These are phyloP conservation scores for Carallia brachiata DNA, from an alignment of 345 rosid species.

Conservation along the genomic window DNA sequence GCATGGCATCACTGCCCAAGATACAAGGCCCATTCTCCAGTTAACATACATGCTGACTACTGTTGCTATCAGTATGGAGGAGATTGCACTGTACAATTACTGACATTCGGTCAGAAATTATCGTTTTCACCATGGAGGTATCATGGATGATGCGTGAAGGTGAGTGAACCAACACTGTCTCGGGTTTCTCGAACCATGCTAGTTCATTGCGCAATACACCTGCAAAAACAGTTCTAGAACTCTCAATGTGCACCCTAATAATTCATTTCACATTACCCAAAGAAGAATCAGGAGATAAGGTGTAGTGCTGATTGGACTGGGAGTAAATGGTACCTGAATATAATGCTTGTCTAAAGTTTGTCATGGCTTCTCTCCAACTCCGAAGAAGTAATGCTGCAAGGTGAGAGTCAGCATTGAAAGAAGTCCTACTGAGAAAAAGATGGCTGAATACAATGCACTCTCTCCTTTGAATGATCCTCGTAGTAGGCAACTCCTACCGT, in stretches of 20 bases:
- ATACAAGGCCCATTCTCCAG: constrained; percentile 66
- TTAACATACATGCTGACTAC: constrained; percentile 47
- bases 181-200: constrained; percentile 63
- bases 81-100: constrained; percentile 61
- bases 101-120: constrained; percentile 68
- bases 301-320: neutral
- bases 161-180: constrained; percentile 45
- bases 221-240: constrained; percentile 14
- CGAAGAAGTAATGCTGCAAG: constrained; percentile 66
- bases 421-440: constrained; percentile 45
- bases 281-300: neutral
- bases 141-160: constrained; percentile 49
- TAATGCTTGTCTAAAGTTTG: constrained; percentile 49
- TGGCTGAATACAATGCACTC: constrained; percentile 47
- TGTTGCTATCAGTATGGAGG: constrained; percentile 65
- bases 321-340: constrained; percentile 42
- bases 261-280: neutral
- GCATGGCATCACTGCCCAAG: constrained; percentile 86
- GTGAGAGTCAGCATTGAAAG: constrained; percentile 51
- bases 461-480: constrained; percentile 28
- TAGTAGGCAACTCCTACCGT: constrained; percentile 58
- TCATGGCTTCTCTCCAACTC: constrained; percentile 71
- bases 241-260: neutral
- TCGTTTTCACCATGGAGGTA: constrained; percentile 56
- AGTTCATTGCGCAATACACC: constrained; percentile 55